Percentiles rank a stretch among this genome's conserved stretches.
Evolutionary conservation across 345 rosid genomes (phyloP).

Genomic region (Eucalyptus pauciflora): DNA sequence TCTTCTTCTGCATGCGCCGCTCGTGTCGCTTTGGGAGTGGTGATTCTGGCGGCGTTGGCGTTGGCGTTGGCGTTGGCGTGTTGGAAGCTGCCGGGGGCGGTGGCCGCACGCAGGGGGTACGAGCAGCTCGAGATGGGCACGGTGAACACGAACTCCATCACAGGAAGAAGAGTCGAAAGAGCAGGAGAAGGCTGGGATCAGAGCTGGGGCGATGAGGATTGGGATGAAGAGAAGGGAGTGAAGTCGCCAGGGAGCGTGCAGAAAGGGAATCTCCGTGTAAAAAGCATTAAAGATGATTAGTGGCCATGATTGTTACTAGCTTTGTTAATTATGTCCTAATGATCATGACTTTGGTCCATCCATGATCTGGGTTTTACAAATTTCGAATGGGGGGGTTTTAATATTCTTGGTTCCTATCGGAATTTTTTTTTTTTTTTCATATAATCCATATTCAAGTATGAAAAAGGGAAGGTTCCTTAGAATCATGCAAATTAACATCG

Average conservation of each 20-base stretch:
- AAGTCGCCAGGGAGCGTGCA: background rate
- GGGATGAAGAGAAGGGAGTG: conserved; percentile 6
- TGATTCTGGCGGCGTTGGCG: background rate
- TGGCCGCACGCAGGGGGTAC: background rate
- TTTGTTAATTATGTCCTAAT: background rate
- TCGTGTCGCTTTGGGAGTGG: background rate
- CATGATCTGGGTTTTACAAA: background rate
- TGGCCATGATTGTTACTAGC: background rate
- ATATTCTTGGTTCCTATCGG: background rate
- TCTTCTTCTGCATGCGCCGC: background rate
- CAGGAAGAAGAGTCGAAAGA: background rate
- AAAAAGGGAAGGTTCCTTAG: background rate
- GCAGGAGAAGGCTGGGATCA: conserved; percentile 8
- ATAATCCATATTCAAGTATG: background rate
- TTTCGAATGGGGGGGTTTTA: background rate
- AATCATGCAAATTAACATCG: background rate
- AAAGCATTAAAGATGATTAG: background rate
- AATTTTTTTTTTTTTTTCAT: rapidly evolving
- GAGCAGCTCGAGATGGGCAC: background rate
- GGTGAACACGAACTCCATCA: background rate
- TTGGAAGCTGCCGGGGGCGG: background rate
- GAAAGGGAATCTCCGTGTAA: background rate
- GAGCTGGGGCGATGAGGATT: conserved; percentile 6
- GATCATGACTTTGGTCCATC: background rate
- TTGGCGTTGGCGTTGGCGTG: background rate